Conservation (phyloP, 345 rosid genomes). For the Durio zibethinus region DNA sequence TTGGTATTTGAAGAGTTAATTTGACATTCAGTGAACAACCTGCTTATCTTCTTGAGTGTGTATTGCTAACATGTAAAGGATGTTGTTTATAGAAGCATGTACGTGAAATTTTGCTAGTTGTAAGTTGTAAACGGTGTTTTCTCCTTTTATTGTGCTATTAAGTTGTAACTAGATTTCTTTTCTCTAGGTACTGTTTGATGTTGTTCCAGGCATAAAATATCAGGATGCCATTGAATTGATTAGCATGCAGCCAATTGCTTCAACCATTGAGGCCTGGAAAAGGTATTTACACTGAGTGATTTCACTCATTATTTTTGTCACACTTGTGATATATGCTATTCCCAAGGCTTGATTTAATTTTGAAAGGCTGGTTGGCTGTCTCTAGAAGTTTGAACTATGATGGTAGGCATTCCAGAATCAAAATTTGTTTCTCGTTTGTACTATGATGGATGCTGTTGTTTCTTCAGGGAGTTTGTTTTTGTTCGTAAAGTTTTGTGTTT, state of each 20-base stretch:
- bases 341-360: neutral
- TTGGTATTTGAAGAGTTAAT: neutral
- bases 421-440: neutral
- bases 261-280: slow-evolving; percentile 73
- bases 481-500: neutral
- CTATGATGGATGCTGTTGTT: neutral
- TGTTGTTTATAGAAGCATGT: slow-evolving; percentile 3
- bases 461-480: neutral
- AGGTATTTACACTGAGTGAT: slow-evolving; percentile 39
- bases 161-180: slow-evolving; percentile 22
- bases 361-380: neutral
- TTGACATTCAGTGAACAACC: neutral
- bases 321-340: neutral
- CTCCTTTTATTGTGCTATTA: slow-evolving; percentile 6
- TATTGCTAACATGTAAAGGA: neutral
- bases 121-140: neutral
- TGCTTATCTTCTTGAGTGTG: neutral
- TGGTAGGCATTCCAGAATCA: neutral
- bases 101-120: neutral
- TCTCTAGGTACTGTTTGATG: slow-evolving; percentile 83
- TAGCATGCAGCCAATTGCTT: slow-evolving; percentile 89
- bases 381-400: neutral
- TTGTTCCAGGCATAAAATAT: slow-evolving; percentile 82
- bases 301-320: neutral
- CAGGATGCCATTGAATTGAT: slow-evolving; percentile 87